Percentiles rank a stretch among this genome's conserved stretches.
These are phyloP conservation scores for Lentinula lateritia DNA, from an alignment of 768 basidiomycete species.

Conservation along the genomic window DNA sequence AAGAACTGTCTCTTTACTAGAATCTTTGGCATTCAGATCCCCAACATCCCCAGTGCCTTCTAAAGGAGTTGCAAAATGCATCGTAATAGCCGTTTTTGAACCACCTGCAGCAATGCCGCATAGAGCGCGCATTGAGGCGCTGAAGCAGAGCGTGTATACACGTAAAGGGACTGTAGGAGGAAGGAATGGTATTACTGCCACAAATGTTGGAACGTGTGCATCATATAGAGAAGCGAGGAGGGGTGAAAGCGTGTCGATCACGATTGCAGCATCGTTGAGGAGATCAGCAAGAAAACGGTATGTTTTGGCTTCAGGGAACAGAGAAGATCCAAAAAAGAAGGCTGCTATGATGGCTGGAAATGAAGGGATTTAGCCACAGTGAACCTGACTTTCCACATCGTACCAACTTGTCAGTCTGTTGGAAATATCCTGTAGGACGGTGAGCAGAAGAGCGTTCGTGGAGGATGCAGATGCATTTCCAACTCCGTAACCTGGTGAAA, in stretches of 20 bases:
- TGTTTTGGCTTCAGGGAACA: slow-evolving; percentile 66
- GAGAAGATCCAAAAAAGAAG: slow-evolving; percentile 56
- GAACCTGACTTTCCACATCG: not conserved
- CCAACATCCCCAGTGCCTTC: slow-evolving; percentile 56
- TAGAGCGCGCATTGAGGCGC: slow-evolving; percentile 51
- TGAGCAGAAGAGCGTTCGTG: slow-evolving; percentile 58
- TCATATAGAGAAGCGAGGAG: slow-evolving; percentile 12
- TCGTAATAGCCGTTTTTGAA: slow-evolving; percentile 62
- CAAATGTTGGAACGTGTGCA: not conserved
- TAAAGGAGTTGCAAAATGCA: slow-evolving; percentile 56
- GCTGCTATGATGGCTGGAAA: slow-evolving; percentile 56
- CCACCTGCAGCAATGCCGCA: slow-evolving; percentile 64
- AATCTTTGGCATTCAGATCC: slow-evolving; percentile 68
- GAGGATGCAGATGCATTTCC: slow-evolving; percentile 62
- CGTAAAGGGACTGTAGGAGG: slow-evolving; percentile 32
- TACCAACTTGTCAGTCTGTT: slow-evolving; percentile 58
- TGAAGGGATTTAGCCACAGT: not conserved
- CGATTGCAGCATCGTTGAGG: slow-evolving; percentile 54
- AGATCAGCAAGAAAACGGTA: slow-evolving; percentile 66
- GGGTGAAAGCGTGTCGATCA: slow-evolving; percentile 59
- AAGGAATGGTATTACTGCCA: slow-evolving; percentile 22
- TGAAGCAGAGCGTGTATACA: slow-evolving; percentile 47
- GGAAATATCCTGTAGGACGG: slow-evolving; percentile 60
- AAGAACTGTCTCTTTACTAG: slow-evolving; percentile 67
- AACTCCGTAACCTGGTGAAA: slow-evolving; percentile 56